Evolutionary conservation across 129 eudicot genomes (phyloP), one percentile per base, ranked within the genome.

Genomic region (Chrysanthemum makinoi): DNA sequence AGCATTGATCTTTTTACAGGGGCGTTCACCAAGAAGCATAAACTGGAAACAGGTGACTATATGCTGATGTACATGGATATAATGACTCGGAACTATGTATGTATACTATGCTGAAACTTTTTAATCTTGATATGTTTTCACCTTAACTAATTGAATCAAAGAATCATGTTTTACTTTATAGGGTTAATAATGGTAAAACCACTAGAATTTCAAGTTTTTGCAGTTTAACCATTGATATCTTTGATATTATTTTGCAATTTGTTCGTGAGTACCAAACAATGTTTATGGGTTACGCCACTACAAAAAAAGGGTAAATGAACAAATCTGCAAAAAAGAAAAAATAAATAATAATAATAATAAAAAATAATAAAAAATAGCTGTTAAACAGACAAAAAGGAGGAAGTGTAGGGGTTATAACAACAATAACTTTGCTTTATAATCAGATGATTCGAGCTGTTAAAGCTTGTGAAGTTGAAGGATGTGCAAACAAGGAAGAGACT

Each of bases 381-480:
- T 39, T 39, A 39, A 1, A 39, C 2, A 39, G 46, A 39, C 46
- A 5, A 7, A 39, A 39, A 0, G 46, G 46, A 0, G 46, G 46
- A 39, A 39, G 46, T 39, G 46, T 39, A 39, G 1, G 43, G 46
- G 10, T 39, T 39, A 39, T 39, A 39, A 39, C 46, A 39, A 1
- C 46, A 39, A 1, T 39, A 39, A 39, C 46, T 1, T 47, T 49
- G 43, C 22, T 35, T 30, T n/a, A n/a, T 10, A 64, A 9, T 26
- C 78, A 90, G 94, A 80, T 87, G 48, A 80, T 90, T 62, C 81
- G 83, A 54, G 94, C 72, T 5, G 83, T 65, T 66, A 90, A 80
- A 70, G 87, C 77, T 59, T 22, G 30, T 52, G 83, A 80, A 74
- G 75, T 58, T 50, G 68, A 62, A 51, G 50, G 26, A 60, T 15